phyloP scores from a whole-genome alignment of 169 alveolate species.

The Cryptosporidium meleagridis region DNA sequence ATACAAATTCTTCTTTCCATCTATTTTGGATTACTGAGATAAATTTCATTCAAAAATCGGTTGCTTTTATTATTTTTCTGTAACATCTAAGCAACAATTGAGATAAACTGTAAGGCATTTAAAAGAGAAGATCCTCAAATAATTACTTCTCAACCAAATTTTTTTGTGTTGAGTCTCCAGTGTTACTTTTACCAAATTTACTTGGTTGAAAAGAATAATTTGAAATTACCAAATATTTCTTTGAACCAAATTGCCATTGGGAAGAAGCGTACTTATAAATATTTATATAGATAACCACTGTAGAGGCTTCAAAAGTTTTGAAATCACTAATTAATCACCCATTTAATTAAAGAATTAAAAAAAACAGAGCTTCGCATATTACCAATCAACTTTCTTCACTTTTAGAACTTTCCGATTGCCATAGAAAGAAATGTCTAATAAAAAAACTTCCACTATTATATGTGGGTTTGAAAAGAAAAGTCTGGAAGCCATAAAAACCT shows the following conservation, averaged over 20 bases:
- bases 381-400: neutral
- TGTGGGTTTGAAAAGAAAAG: neutral
- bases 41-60: neutral
- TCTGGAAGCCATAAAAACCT: slow-evolving; percentile 1
- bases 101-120: neutral
- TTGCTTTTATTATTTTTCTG: neutral
- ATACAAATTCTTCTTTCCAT: no score
- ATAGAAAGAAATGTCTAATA: neutral
- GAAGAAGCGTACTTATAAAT: no score
- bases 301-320: no score
- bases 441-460: neutral
- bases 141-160: neutral
- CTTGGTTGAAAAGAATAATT: neutral
- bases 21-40: neutral
- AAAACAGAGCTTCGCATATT: neutral
- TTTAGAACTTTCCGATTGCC: neutral
- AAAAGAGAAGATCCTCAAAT: neutral
- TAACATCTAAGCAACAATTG: neutral
- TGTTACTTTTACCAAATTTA: no score
- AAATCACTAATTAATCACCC: neutral
- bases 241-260: neutral
- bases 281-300: no score
- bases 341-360: no score
- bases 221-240: neutral
- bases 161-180: neutral